Evolutionary conservation across 164 flowering plant species (phyloP), one percentile per base, ranked within the genome.

Genomic region (Nelumbo lutea): DNA sequence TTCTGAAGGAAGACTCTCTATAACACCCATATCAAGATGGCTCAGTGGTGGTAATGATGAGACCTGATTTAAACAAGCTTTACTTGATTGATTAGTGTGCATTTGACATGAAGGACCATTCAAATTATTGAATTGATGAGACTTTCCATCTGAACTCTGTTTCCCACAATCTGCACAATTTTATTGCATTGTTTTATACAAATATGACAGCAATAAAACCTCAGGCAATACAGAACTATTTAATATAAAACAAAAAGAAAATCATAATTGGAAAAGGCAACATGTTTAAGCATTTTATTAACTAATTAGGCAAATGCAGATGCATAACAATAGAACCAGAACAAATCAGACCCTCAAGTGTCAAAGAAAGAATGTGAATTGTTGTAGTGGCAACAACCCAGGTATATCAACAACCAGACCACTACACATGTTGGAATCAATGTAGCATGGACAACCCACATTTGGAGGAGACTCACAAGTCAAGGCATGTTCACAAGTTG

Each of bases 1-100:
- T 39, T 94, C 97, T 9, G 87, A 83, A 53, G 98, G 97, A 70
- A 94, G 93, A 77, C 79, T 77, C 75, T 84, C 82, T 15, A 94
- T 52, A 69, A 91, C 96, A 48, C 79, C 88, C 75, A 87, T 65
- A 79, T 94, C 98, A 70, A 94, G 90, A 74, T 86, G 70, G 57
- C 73, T 71, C 50, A 94, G 60, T 62, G 92, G 82, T 53, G 96
- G 97, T 65, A 81, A 74, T 42, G 70, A 66, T n/a, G 79, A 74
- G 68, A 55, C 60, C 66, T 69, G 74, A 67, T 74, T 67, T 56
- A 53, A 44, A 71, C 52, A 4, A 73, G 76, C 78, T 70, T 75
- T 82, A 62, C 41, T 50, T 5, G 77, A 66, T 11, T 56, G 67
- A 57, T 75, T 74, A 59, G 72, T 63, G 15, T 64, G 68, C 66